Evolutionary conservation across 768 basidiomycete species (phyloP), one percentile per base, ranked within the genome.

Genomic region (Naematelia encephala): DNA sequence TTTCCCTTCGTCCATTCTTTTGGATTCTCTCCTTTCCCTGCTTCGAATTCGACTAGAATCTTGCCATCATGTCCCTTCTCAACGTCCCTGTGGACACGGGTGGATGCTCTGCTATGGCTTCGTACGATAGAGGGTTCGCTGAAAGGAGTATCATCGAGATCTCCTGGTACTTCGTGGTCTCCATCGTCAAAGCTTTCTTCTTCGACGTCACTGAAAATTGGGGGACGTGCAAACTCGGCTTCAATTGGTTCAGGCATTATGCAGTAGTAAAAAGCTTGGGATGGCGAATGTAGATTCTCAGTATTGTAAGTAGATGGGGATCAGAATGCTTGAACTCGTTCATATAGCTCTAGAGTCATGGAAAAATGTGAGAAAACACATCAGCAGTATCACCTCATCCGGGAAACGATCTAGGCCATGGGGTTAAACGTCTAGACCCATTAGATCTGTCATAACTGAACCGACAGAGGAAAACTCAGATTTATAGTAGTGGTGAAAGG

Each of bases 161-260:
- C 28, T 39, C 43, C 39, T 1, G 57, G 51, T 44, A 47, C 12
- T 49, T 67, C 66, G 25, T 58, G 46, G 8, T 59, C 59, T 50
- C 60, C 59, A 22, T 67, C 57, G 10, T 42, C 44, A 3, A 64
- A 57, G 46, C 49, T 54, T n/a, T 56, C 57, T 47, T 68, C 66
- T 52, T 68, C 62, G 19, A 56, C 60, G 5, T 57, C 29, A 5
- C 59, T 57, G 53, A 61, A 64, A 23, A 68, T 62, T n/a, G 66
- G 66, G 29, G 66, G 66, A 26, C 42, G 14, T 14, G 63, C 63
- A 49, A 68, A 57, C 47, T 64, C 62, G 30, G 66, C 66, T 57
- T 68, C 66, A 47, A 68, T 44, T 19, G 66, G 66, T 60, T 68
- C 66, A 39, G 59, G 28, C 66, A 68, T 68, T 16, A 2, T 50